A percentile compares a stretch with the other conserved stretches of the same genome.
Conservation (phyloP, 2,329 filamentous ascomycete genomes). For the Neonectria coccinea region DNA sequence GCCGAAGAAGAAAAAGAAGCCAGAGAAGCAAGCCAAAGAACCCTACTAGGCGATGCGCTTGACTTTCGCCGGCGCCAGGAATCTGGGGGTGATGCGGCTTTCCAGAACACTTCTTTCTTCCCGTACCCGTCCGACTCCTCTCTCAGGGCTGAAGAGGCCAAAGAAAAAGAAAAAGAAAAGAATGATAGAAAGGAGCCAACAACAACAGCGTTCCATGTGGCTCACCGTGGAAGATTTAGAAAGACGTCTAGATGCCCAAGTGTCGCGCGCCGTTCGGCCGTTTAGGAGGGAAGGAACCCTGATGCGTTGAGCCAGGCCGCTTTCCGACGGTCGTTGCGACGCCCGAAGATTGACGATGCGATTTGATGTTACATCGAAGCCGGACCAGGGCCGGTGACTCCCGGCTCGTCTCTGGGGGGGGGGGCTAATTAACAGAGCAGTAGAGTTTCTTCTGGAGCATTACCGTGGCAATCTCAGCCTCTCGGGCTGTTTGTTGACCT, state of each 20-base stretch:
- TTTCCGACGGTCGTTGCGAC: constrained; percentile 29
- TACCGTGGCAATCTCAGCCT: constrained; percentile 13
- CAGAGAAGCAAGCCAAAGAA: constrained; percentile 1
- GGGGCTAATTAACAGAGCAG: constrained; percentile 4
- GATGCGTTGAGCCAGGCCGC: constrained; percentile 14
- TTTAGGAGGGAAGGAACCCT: not conserved
- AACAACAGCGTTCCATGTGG: constrained; percentile 6
- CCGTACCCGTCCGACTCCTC: not conserved
- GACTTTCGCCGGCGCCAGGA: constrained; percentile 7
- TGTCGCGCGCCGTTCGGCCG: constrained; percentile 10
- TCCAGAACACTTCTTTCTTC: constrained; percentile 21
- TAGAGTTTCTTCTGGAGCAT: constrained; percentile 3
- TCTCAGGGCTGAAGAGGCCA: constrained; percentile 1
- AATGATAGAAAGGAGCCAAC: not conserved
- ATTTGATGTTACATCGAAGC: constrained; percentile 40
- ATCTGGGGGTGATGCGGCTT: constrained; percentile 9
- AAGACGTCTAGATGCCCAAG: not conserved
- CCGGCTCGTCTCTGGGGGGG: constrained; percentile 23
- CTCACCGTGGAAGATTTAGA: constrained; percentile 2
- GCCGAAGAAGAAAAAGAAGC: constrained; percentile 21
- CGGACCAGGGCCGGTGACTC: constrained; percentile 17
- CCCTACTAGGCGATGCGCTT: constrained; percentile 11
- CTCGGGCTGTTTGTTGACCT: too few relatives aligned
- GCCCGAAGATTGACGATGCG: constrained; percentile 41
- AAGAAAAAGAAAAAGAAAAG: constrained; percentile 9